Conservation (phyloP, 129 eudicot species). For the Apium graveolens region DNA sequence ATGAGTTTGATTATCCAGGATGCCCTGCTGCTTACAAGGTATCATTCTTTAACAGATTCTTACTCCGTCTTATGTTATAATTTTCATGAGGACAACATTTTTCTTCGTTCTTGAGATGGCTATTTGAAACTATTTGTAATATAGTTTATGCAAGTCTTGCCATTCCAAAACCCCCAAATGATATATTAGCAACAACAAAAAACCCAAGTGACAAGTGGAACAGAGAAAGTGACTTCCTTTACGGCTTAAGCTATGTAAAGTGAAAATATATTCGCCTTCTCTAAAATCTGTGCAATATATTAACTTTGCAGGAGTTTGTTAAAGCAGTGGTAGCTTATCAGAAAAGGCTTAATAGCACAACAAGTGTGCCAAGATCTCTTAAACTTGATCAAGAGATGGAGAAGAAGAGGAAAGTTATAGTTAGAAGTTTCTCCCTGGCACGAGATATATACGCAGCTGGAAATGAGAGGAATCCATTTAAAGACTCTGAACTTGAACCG, state of each 20-base stretch:
- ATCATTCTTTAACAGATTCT: background rate
- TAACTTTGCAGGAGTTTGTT: constrained; percentile 60
- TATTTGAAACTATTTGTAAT: background rate
- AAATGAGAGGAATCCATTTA: constrained; percentile 21
- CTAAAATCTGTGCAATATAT: background rate
- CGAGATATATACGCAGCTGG: constrained; percentile 50
- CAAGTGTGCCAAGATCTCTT: constrained; percentile 31
- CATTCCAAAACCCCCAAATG: background rate
- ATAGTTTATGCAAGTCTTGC: background rate
- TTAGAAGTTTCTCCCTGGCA: constrained; percentile 72
- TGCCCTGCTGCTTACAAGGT: constrained; percentile 95
- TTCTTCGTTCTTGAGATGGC: background rate
- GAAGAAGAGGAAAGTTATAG: constrained; percentile 46
- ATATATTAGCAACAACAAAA: too few species aligned
- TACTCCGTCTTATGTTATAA: background rate
- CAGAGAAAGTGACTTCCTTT: background rate
- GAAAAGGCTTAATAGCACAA: constrained; percentile 41
- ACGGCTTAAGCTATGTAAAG: background rate
- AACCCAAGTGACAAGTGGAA: background rate
- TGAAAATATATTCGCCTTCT: background rate
- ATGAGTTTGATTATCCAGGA: constrained; percentile 86
- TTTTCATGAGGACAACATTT: background rate
- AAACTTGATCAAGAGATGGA: constrained; percentile 67
- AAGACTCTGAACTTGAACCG: constrained; percentile 58
- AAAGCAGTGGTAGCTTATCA: constrained; percentile 83